Percentiles rank a stretch among this genome's conserved stretches.
Evolutionary conservation across 495 filamentous ascomycete genomes (phyloP).

Genomic region (Oidiodendron maius): DNA sequence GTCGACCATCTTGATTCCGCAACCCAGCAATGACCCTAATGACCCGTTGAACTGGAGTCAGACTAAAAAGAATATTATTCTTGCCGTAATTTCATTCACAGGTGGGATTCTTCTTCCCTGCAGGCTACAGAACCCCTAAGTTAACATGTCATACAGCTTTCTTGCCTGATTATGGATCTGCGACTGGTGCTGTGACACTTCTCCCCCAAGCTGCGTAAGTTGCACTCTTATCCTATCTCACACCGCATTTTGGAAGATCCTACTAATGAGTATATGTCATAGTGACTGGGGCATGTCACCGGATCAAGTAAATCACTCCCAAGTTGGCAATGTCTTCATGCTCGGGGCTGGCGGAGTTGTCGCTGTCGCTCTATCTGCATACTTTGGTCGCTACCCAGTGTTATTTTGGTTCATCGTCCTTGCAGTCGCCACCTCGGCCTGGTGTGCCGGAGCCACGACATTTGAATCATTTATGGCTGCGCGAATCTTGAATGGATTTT

Average conservation of each 20-base stretch:
- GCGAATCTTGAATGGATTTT: conserved; percentile 58
- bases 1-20: conserved; percentile 39
- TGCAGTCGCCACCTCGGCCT: conserved; percentile 41
- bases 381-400: conserved; percentile 54
- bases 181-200: conserved; percentile 47
- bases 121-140: too few species aligned
- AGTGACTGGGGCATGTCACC: conserved; percentile 39
- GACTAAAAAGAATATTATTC: conserved; percentile 46
- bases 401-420: conserved; percentile 52
- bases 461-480: conserved; percentile 54
- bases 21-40: conserved; percentile 47
- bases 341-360: conserved; percentile 45
- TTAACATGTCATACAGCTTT: conserved; percentile 47
- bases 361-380: conserved; percentile 48
- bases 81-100: conserved; percentile 49
- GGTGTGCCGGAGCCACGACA: conserved; percentile 46
- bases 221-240: too few species aligned
- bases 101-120: too few species aligned
- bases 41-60: conserved; percentile 57
- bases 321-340: conserved; percentile 55
- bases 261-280: not conserved
- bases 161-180: conserved; percentile 51
- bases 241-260: not conserved
- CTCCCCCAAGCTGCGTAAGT: conserved; percentile 42
- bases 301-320: conserved; percentile 47